These are phyloP conservation scores for Copromyces sp. DNA, from an alignment of 495 filamentous ascomycete species.

Conservation along the genomic window DNA sequence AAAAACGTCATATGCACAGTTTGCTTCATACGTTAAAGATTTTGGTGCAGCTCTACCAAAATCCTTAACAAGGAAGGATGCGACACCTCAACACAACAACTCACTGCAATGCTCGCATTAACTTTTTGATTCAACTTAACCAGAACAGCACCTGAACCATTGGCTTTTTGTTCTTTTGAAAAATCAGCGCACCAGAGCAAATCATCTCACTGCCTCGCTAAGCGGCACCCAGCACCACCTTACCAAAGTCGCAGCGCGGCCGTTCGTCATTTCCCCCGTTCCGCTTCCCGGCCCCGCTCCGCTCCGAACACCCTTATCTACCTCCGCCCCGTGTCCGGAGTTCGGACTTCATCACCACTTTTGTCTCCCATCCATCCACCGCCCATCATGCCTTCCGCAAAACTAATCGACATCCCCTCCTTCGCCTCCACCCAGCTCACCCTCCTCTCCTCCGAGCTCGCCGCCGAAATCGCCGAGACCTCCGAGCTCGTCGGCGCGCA, in stretches of 20 bases:
- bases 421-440: constrained; percentile 73
- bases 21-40: background rate
- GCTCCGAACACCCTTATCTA: background rate
- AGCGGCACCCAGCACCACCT: background rate
- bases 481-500: constrained; percentile 57
- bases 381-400: constrained; percentile 28
- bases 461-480: constrained; percentile 67
- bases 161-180: background rate
- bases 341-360: background rate
- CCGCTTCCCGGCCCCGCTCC: background rate
- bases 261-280: background rate
- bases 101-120: background rate
- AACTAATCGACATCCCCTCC: constrained; percentile 50
- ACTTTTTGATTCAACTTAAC: background rate
- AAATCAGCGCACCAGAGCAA: background rate
- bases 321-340: background rate
- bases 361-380: background rate
- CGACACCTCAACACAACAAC: background rate
- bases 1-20: background rate
- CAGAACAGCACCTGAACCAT: background rate
- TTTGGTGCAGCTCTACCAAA: background rate
- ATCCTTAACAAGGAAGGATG: background rate
- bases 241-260: background rate
- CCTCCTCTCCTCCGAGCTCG: constrained; percentile 68
- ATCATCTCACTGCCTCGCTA: background rate